Evolutionary conservation across 345 rosid species (phyloP).

Genomic region (Eucalyptus erythrocorys): DNA sequence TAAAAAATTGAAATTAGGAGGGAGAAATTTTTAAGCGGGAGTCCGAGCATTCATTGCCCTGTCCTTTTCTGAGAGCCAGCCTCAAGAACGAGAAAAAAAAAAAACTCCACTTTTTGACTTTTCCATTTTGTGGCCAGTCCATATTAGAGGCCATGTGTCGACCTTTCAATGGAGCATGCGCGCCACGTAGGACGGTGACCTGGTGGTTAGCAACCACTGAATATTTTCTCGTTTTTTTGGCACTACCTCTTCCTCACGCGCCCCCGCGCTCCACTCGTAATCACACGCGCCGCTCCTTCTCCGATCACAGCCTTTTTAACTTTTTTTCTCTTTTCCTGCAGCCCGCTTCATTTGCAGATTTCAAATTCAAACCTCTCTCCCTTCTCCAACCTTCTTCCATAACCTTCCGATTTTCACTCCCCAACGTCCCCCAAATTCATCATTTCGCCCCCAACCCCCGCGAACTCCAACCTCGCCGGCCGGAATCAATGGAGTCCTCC

Average conservation of each 20-base stretch:
- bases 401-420: background rate
- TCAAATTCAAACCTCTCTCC: background rate
- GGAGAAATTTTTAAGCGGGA: no score
- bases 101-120: no score
- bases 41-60: no score
- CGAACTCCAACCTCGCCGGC: background rate
- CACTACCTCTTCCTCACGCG: background rate
- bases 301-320: background rate
- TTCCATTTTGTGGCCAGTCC: no score
- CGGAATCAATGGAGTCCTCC: background rate
- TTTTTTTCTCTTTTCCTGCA: background rate
- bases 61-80: no score
- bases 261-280: background rate
- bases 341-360: background rate
- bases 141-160: no score
- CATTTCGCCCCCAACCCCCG: background rate
- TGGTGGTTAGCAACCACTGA: no score
- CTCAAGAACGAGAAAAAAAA: no score
- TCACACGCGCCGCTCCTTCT: background rate
- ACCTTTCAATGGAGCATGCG: no score
- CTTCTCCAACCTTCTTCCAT: background rate
- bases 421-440: background rate
- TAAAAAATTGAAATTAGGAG: no score
- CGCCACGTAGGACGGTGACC: no score
- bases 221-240: no score